Conservation (phyloP, 73 alveolate species). For the Tetrahymena malaccensis region DNA sequence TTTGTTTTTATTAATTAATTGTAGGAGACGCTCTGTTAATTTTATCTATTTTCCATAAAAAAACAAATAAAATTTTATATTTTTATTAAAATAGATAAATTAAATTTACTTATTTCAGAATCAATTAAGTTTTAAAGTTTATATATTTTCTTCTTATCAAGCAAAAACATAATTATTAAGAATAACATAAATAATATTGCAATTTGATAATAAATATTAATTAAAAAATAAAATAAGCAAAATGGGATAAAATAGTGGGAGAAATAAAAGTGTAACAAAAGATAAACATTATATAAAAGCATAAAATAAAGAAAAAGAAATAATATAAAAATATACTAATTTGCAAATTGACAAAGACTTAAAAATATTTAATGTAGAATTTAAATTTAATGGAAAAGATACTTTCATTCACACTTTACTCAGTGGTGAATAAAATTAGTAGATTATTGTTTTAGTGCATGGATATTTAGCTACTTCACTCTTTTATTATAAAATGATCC, state of each 20-base stretch:
- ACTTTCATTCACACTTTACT: not conserved
- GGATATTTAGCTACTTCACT: not conserved
- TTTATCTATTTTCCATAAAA: not conserved
- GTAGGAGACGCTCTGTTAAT: not conserved
- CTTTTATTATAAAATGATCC: constrained; percentile 3
- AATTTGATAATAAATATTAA: too few relatives aligned
- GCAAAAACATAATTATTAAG: not conserved
- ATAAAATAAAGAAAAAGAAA: not conserved
- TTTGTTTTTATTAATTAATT: too few relatives aligned
- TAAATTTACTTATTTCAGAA: not conserved
- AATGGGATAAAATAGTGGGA: not conserved
- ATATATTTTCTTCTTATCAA: not conserved
- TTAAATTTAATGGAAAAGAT: not conserved
- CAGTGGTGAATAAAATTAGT: not conserved
- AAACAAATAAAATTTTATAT: not conserved
- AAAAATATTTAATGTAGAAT: not conserved
- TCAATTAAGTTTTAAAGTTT: too few relatives aligned
- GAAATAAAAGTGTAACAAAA: not conserved
- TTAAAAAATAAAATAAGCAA: too few relatives aligned
- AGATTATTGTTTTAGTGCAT: not conserved
- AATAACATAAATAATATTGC: too few relatives aligned
- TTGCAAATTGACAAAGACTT: not conserved
- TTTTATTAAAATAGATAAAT: not conserved
- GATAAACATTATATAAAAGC: not conserved
- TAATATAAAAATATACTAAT: not conserved